Evolutionary conservation across 257 asterid genomes (phyloP), one percentile per base, ranked within the genome.

Genomic region (Nicotiana tomentosiformis): DNA sequence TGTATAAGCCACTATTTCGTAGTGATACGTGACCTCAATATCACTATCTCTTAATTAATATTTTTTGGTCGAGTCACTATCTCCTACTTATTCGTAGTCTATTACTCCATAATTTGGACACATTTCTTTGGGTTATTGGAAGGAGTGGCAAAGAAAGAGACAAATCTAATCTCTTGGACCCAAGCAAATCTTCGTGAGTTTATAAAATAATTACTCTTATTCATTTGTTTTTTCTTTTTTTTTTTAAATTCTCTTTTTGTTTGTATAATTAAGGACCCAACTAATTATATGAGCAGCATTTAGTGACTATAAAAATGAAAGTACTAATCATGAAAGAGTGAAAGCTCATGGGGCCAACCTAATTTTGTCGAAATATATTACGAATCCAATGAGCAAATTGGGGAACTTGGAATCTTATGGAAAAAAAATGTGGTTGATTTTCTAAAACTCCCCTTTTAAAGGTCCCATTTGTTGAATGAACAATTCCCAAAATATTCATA

Each of bases 11-110:
- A 83, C 74, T 65, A 83, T 84, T 80, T 67, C 18, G 10, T 84
- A 86, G 91, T 90, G 93, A 58, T 61, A 1, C 83, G 87, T 91
- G 93, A 88, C 87, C 79, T 83, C 89, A 85, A 78, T 80, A 60
- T 87, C 92, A 87, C 93, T 61, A 84, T 84, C 83, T 53, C 53
- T 2, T 3, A 43, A 35, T 78, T 35, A 57, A 64, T 78, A 57
- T 17, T 60, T 17, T 20, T 9, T 16, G 69, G 53, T 60, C 7
- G 46, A 70, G 58, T 70, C 78, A 43, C 35, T 70, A 5, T 43
- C 37, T 79, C 57, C 60, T 78, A 37, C 29, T 88, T 39, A 39
- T 39, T 77, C 62, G 30, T 83, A 84, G 89, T 91, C 88, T 83
- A 72, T 82, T 86, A 66, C 85, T 72, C 83, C 86, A 88, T 91